Base-by-base conservation (phyloP, 129 eudicot genomes). In the Pittosporum tobira region DNA sequence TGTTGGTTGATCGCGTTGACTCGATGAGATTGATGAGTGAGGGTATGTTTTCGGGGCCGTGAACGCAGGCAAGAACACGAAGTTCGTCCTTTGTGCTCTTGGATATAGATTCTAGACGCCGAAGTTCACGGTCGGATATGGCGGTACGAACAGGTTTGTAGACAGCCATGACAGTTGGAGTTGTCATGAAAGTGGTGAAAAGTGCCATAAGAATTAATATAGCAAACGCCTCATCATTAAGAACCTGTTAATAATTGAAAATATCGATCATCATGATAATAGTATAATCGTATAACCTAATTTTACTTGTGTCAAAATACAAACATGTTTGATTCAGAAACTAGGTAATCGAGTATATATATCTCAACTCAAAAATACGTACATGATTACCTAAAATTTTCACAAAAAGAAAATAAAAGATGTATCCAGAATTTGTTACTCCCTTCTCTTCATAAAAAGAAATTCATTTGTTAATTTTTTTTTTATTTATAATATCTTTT, bases 181-280 rank as follows among this genome's bases (percentile, higher is more conserved):
- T 83, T 51, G 96, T 83, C 58, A 87, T 70, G 77, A 87, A 87
- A 43, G 96, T 87, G 62, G 93, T 87, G 71, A 87, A 74, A 4
- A 83, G 81, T 22, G 96, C 96, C 96, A 87, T 87, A 27, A 83
- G 77, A 42, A 87, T 93, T 53, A 87, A 50, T 53, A 87, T 87
- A 13, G 96, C 88, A 61, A 87, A 87, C 23, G 65, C 83, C 70
- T 83, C 93, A 45, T 87, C 88, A 21, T 87, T 77, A 20, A 87
- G 81, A 42, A 87, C 96, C 96, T 87, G 53, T 22, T 13, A 48
- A 53, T 30, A 47, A 20, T 15, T n/a, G n/a, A n/a, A n/a, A n/a
- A n/a, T n/a, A n/a, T n/a, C n/a, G n/a, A n/a, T n/a, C n/a, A n/a
- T n/a, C n/a, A n/a, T n/a, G n/a, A n/a, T n/a, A n/a, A n/a, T n/a